Evolutionary conservation across 2,329 filamentous ascomycete genomes (phyloP), one percentile per base, ranked within the genome.

Genomic region (Myriosclerotinia duriaeana): DNA sequence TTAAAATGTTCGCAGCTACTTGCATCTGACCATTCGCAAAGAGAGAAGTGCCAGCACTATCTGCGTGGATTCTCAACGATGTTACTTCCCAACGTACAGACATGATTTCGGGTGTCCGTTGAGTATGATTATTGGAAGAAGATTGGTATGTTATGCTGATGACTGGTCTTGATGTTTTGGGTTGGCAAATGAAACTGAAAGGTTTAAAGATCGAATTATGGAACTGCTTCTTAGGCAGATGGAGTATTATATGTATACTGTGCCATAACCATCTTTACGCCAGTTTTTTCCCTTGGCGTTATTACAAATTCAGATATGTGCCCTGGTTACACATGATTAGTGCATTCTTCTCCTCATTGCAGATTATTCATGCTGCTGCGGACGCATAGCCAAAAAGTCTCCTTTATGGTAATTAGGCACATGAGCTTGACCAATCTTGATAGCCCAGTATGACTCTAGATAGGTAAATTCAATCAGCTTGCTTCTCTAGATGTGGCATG

Each of bases 1-100:
- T 64, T 11, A 52, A 48, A 42, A 64, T 36, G 11, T 64, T 46
- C 8, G 30, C 30, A 26, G 62, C 42, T 22, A 56, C 62, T 12
- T 64, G 62, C 62, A 64, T 64, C 20, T 26, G 8, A 0, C 40
- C 40, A 7, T 64, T 64, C 5, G 52, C 53, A 26, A 64, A 64
- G 6, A 64, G 52, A 9, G 30, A n/a, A 46, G 52, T 56, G 1
- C 44, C 54, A n/a, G 54, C 42, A n/a, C 6, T 30, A 26, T 42
- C n/a, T 50, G 52, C n/a, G 12, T 30, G 14, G 48, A 64, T 56
- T 30, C 12, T 34, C 14, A 64, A 50, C 2, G 2, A 14, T 56
- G 42, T 56, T 1, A 64, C 40, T 26, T 64, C 62, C 62, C 62
- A 64, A 20, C 20, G 20, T 56, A 50, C 62, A 48, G 53, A 17